These are phyloP conservation scores for Cenococcum geophilum DNA, from an alignment of 495 filamentous ascomycete species.

Conservation along the genomic window DNA sequence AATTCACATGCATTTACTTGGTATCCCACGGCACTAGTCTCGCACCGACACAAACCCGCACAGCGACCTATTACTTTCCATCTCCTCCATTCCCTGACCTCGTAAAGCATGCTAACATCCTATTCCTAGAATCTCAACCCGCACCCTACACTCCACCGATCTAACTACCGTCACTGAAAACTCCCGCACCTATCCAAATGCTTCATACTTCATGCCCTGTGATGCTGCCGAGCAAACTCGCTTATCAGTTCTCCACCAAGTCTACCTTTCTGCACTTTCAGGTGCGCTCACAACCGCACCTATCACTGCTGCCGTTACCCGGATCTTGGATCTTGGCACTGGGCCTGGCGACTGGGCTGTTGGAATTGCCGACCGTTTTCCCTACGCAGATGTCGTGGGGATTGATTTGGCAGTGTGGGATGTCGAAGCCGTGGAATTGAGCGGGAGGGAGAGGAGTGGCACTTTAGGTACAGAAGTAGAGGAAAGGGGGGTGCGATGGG, in stretches of 20 bases:
- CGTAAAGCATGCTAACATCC: background rate
- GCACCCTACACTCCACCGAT: constrained; percentile 23
- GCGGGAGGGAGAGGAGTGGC: background rate
- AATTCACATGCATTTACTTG: too few species aligned
- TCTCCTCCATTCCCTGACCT: background rate
- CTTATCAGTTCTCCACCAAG: constrained; percentile 50
- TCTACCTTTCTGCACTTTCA: constrained; percentile 30
- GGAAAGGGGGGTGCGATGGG: constrained; percentile 19
- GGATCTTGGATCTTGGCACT: constrained; percentile 36
- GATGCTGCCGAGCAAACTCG: constrained; percentile 69
- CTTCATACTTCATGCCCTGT: constrained; percentile 68
- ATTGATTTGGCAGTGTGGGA: constrained; percentile 33
- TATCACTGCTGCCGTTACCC: constrained; percentile 14
- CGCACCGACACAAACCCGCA: too few species aligned
- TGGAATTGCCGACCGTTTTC: constrained; percentile 32
- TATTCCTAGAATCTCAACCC: constrained; percentile 18
- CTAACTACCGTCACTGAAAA: constrained; percentile 48
- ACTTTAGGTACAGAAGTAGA: background rate
- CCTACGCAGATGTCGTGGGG: constrained; percentile 33
- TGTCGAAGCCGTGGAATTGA: constrained; percentile 22
- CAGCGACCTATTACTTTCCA: too few species aligned
- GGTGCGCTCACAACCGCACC: constrained; percentile 30
- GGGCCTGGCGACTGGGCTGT: constrained; percentile 38
- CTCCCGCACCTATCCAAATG: constrained; percentile 60
- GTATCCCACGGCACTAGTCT: too few species aligned